phyloP scores from a whole-genome alignment of 2,329 filamentous ascomycete genomes.

The Nigrospora oryzae region DNA sequence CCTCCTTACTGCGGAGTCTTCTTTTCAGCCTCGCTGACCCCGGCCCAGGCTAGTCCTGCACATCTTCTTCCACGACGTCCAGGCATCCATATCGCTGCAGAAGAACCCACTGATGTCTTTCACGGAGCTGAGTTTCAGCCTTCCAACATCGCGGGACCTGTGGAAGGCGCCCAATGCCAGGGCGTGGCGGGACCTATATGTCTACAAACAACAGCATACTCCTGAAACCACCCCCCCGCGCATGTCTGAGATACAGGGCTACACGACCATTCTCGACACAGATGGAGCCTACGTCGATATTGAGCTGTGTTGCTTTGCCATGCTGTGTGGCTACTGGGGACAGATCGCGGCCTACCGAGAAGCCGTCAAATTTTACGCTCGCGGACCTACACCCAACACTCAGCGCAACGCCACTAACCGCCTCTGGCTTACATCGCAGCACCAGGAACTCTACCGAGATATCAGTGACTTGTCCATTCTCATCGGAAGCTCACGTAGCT shows the following conservation, averaged over 20 bases:
- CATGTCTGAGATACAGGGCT: conserved; percentile 13
- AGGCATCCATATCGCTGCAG: conserved; percentile 15
- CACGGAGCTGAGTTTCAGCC: conserved; percentile 14
- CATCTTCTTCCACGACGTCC: conserved; percentile 15
- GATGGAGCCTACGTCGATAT: conserved; percentile 16
- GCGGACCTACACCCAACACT: not conserved
- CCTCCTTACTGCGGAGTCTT: not conserved
- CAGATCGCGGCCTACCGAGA: conserved; percentile 22
- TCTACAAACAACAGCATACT: conserved; percentile 10
- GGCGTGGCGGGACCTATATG: conserved; percentile 14
- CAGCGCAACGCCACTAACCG: conserved; percentile 10
- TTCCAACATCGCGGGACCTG: conserved; percentile 15
- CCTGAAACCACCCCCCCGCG: conserved; percentile 10
- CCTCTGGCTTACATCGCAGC: conserved; percentile 19
- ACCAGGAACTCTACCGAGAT: conserved; percentile 20
- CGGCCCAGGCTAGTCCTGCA: conserved; percentile 14
- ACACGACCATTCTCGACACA: conserved; percentile 10
- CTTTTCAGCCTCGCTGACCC: not conserved
- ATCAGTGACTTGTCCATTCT: conserved; percentile 15
- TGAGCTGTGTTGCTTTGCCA: conserved; percentile 18
- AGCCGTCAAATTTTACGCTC: conserved; percentile 17
- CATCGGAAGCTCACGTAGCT: conserved; percentile 6
- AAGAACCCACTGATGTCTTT: conserved; percentile 13
- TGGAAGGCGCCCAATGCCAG: conserved; percentile 16
- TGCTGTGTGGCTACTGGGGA: conserved; percentile 21